phyloP scores from a whole-genome alignment of 2,329 filamentous ascomycete species.

The Dactylellina drechsleri region DNA sequence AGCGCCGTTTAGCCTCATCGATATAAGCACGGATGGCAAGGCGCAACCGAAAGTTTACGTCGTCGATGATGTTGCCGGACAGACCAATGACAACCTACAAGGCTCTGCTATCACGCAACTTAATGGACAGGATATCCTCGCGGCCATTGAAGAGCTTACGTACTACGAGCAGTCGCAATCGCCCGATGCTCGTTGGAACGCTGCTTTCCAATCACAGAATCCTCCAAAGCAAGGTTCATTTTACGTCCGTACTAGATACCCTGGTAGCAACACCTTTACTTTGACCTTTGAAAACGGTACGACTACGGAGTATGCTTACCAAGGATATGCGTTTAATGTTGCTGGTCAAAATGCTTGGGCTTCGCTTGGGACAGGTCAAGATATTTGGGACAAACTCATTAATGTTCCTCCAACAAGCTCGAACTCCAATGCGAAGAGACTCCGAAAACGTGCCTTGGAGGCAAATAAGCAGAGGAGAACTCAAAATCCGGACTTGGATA shows the following conservation, averaged over 20 bases:
- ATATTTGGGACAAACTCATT: constrained; percentile 41
- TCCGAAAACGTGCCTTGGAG: constrained; percentile 28
- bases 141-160: constrained; percentile 32
- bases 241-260: constrained; percentile 27
- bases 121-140: constrained; percentile 39
- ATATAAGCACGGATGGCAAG: constrained; percentile 42
- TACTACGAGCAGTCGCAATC: constrained; percentile 48
- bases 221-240: constrained; percentile 38
- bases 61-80: constrained; percentile 10
- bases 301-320: constrained; percentile 32
- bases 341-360: constrained; percentile 30
- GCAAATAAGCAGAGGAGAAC: constrained; percentile 16
- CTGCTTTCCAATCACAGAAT: constrained; percentile 45
- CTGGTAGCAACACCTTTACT: constrained; percentile 42
- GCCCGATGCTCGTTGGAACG: constrained; percentile 44
- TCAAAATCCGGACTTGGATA: constrained; percentile 18
- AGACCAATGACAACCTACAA: neutral
- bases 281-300: constrained; percentile 49
- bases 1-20: constrained; percentile 35
- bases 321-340: constrained; percentile 15
- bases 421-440: constrained; percentile 1
- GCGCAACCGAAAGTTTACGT: constrained; percentile 34
- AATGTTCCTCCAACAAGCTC: constrained; percentile 19
- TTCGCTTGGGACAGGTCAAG: neutral
- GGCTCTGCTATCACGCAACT: constrained; percentile 49